Percentiles rank a stretch among this genome's conserved stretches.
These are phyloP conservation scores for Fistulifera solaris DNA, from an alignment of 108 stramenopile species.

Conservation along the genomic window DNA sequence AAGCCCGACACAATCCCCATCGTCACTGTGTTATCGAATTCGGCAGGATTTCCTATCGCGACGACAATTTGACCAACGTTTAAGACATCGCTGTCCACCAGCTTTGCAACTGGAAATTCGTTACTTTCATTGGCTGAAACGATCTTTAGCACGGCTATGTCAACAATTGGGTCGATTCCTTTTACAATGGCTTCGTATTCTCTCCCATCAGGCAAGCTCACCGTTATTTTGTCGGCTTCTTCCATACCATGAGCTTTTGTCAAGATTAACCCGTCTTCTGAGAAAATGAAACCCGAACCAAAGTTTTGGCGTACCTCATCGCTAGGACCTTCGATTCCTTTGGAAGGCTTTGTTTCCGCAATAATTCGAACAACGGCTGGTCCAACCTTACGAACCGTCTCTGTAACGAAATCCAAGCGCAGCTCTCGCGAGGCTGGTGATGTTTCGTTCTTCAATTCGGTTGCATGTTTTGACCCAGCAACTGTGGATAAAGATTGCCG, in stretches of 20 bases:
- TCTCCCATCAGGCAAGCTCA: conserved; percentile 79
- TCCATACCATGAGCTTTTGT: conserved; percentile 91
- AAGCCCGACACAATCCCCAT: conserved; percentile 79
- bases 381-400: conserved; percentile 65
- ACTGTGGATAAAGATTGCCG: too few species aligned
- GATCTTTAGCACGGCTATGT: conserved; percentile 83
- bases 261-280: conserved; percentile 66
- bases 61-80: conserved; percentile 71
- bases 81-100: conserved; percentile 65
- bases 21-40: conserved; percentile 84
- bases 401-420: conserved; percentile 60
- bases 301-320: conserved; percentile 55
- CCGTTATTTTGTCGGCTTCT: conserved; percentile 59
- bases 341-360: conserved; percentile 54
- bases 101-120: conserved; percentile 57
- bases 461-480: too few species aligned
- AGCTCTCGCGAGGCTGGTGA: too few species aligned
- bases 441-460: too few species aligned
- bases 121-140: conserved; percentile 15
- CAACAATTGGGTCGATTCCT: conserved; percentile 78
- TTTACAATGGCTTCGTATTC: conserved; percentile 54
- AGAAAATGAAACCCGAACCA: conserved; percentile 83
- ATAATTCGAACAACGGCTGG: conserved; percentile 83
- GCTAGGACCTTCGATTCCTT: conserved; percentile 14
- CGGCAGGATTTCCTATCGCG: conserved; percentile 77